phyloP scores from a whole-genome alignment of 768 basidiomycete genomes.

The Lactarius deliciosus region DNA sequence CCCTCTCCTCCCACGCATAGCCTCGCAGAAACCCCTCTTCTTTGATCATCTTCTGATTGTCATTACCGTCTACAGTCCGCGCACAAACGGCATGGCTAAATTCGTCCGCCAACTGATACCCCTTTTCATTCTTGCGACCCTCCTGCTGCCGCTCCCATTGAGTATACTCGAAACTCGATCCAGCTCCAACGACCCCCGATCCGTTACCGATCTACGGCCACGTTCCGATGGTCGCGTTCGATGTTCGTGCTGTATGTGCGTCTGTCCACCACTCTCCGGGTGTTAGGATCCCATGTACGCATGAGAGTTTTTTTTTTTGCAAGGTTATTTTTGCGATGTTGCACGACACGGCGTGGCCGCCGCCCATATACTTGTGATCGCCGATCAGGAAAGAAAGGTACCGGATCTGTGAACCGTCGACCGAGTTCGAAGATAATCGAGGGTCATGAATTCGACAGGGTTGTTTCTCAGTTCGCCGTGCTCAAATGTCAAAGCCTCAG shows the following conservation, averaged over 20 bases:
- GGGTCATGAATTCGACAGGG: neutral
- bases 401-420: neutral
- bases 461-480: neutral
- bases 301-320: neutral
- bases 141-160: neutral
- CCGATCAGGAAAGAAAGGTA: neutral
- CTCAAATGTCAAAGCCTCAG: neutral
- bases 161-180: neutral
- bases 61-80: neutral
- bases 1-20: neutral
- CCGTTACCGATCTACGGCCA: neutral
- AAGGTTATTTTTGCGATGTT: neutral
- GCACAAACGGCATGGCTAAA: neutral
- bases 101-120: slow-evolving; percentile 1
- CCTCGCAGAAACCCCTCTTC: slow-evolving; percentile 1
- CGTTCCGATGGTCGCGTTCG: slow-evolving; percentile 1
- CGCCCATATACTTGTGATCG: slow-evolving; percentile 10
- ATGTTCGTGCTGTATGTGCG: neutral
- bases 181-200: neutral
- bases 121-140: slow-evolving; percentile 3
- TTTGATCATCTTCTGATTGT: slow-evolving; percentile 1
- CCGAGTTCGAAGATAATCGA: neutral
- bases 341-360: neutral
- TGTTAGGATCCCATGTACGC: neutral
- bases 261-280: neutral